Conservation (phyloP, 1,284 basidiomycete genomes). For the Rhodotorula glutinis region DNA sequence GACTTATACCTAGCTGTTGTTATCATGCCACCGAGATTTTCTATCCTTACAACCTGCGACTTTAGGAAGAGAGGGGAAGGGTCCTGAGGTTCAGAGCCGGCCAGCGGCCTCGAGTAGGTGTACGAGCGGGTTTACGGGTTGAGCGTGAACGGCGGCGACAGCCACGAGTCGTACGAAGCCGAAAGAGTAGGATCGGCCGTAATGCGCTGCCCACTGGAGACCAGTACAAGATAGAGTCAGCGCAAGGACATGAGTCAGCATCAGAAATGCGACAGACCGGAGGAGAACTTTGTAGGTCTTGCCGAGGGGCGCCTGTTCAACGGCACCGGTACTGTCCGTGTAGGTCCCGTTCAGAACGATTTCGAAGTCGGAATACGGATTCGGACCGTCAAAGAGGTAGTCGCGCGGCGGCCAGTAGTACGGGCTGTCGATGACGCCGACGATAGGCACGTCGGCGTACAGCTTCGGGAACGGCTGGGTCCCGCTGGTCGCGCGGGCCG, state of each 20-base stretch:
- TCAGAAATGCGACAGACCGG: constrained; percentile 9
- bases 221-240: background rate
- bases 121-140: background rate
- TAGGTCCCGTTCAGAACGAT: constrained; percentile 20
- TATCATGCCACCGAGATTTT: background rate
- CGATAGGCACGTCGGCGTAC: constrained; percentile 18
- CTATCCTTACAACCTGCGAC: too few relatives aligned
- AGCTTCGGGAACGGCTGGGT: constrained; percentile 12
- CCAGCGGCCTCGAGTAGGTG: too few relatives aligned
- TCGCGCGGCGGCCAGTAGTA: constrained; percentile 22
- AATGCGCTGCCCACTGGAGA: constrained; percentile 26
- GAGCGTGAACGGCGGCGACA: constrained; percentile 11
- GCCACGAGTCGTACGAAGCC: constrained; percentile 35
- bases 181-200: constrained; percentile 25
- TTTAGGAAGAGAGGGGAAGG: too few relatives aligned
- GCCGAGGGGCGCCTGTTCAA: background rate
- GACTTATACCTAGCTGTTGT: too few relatives aligned
- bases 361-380: constrained; percentile 22
- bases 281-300: constrained; percentile 33
- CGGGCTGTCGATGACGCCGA: constrained; percentile 20
- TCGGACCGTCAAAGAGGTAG: constrained; percentile 21
- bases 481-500: background rate
- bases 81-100: too few relatives aligned
- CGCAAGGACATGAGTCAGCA: too few relatives aligned
- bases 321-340: constrained; percentile 11